Evolutionary conservation across 2,329 filamentous ascomycete genomes (phyloP), one percentile per base, ranked within the genome.

Genomic region (Colletotrichum sp.): DNA sequence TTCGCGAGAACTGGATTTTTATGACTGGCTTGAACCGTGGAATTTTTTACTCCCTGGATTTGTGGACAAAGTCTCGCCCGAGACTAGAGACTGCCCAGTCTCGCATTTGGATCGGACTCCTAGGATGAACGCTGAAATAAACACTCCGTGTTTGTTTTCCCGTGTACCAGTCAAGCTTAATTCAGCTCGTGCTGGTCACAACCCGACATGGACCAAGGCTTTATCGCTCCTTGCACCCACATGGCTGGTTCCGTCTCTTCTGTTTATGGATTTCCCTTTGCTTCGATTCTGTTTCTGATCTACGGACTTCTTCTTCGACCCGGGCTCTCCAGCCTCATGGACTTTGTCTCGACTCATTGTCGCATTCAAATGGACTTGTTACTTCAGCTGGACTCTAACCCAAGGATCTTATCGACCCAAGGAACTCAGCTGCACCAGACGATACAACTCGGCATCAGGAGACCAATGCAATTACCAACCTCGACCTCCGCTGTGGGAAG

Each of bases 201-300:
- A 27, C 3, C n/a, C 34, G 28, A 52, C 12, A 16, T 15, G 67
- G 61, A 43, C n/a, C 28, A 16, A 10, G 27, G 73, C 39, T 34
- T 34, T 18, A 27, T 58, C 13, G 18, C 52, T 52, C 60, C 16
- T 60, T n/a, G 58, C 48, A 6, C 22, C 62, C 18, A 48, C 62
- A n/a, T 43, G 69, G 39, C 34, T 30, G 25, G 64, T 48, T 22
- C 65, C 43, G 52, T 56, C 36, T 75, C 28, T 73, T 76, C 76
- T 75, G 55, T 65, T 68, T 67, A 61, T 74, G 75, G 77, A 61
- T 75, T 75, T 30, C 67, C 70, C 36, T 68, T 64, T 70, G 30
- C 62, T 66, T 74, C 69, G 73, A 72, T 67, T 32, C 34, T 30
- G 28, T 58, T 32, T 60, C 36, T 71, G 22, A 60, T 16, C 39